Evolutionary conservation across 2,329 filamentous ascomycete genomes (phyloP), one percentile per base, ranked within the genome.

Genomic region (Fusarium redolens): DNA sequence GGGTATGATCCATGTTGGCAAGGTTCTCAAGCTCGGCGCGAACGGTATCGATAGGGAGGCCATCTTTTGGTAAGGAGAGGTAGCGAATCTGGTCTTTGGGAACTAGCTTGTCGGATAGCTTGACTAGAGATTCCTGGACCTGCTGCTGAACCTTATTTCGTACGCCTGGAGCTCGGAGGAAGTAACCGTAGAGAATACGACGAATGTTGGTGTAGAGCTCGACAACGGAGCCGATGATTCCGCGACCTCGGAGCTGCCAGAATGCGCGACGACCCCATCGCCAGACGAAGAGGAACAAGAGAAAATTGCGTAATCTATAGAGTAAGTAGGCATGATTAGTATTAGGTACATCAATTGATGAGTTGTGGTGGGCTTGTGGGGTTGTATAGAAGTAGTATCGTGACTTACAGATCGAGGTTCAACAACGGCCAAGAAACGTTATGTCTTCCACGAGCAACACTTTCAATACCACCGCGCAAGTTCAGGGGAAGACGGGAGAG

Each of bases 261-360:
- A 94, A 92, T 33, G 90, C 88, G 78, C 92, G 93, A 74, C 94
- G 93, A 37, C 92, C 89, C 87, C 95, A 93, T 80, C 95, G 92
- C 52, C 97, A 85, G 68, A 98, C 81, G 84, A 98, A 98, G 76
- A 97, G 89, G 79, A 95, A 87, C 82, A 98, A 97, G 77, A 98
- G 86, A 67, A 98, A 86, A 81, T 98, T 97, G 61, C 94, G 93
- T 69, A 97, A 79, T 68, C 94, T 96, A n/a, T 2, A 51, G 14
- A 11, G 14, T 12, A 35, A 6, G 17, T 6, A 51, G 20, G 22
- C 18, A 25, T 33, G 3, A 45, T 66, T 20, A 75, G 67, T 20
- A 33, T 33, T 30, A 1, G 17, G 9, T 25, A 18, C 11, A 25
- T 33, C 35, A 55, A 72, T 60, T 52, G 25, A 30, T 40, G n/a